phyloP scores from a whole-genome alignment of 1,284 basidiomycete genomes.

The Marasmius sp. region DNA sequence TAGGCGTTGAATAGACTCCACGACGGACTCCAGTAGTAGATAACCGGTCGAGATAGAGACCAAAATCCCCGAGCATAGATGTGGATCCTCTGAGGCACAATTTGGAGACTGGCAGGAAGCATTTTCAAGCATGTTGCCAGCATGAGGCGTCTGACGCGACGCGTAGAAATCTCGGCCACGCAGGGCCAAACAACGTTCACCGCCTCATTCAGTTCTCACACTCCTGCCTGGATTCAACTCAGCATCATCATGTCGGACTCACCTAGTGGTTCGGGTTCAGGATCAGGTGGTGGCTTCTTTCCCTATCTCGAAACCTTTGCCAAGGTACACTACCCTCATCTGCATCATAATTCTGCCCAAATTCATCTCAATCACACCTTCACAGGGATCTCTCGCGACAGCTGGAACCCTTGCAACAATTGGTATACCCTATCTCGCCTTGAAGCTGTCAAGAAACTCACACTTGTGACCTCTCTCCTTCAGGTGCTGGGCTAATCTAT shows the following conservation, averaged over 20 bases:
- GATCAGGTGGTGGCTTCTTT: conserved; percentile 32
- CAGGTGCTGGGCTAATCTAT: conserved; percentile 68
- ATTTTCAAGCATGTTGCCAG: no score
- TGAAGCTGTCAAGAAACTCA: conserved; percentile 1
- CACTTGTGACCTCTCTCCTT: conserved; percentile 5
- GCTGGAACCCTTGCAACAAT: conserved; percentile 66
- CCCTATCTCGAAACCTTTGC: conserved; percentile 62
- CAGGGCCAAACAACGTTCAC: neutral
- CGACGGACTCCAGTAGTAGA: no score
- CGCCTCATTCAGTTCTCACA: neutral
- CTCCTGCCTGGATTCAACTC: neutral
- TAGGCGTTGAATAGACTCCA: no score
- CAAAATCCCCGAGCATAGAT: no score
- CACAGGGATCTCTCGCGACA: conserved; percentile 67
- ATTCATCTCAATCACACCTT: neutral
- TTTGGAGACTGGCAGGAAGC: no score
- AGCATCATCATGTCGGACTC: conserved; percentile 1
- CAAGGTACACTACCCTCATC: conserved; percentile 44
- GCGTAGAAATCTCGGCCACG: neutral
- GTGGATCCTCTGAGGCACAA: no score
- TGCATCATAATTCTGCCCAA: neutral
- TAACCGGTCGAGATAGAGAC: no score
- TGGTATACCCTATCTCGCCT: conserved; percentile 39
- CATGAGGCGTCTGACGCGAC: neutral
- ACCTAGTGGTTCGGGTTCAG: neutral